These are phyloP conservation scores for Vitis hybrid DNA, from an alignment of 177 flowering plant species.

Conservation along the genomic window DNA sequence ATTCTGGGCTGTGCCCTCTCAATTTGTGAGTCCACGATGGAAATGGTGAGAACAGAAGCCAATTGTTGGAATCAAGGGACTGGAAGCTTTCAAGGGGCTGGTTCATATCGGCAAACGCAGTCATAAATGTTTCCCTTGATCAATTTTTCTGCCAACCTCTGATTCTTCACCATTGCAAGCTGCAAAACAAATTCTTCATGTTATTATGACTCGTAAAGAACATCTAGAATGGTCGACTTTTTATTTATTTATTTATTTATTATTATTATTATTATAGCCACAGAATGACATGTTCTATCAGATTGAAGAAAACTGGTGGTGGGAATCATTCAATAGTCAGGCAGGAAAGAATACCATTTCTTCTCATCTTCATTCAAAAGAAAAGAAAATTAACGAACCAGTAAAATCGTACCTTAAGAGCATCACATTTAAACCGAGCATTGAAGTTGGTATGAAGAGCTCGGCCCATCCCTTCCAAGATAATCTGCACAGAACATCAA, in stretches of 20 bases:
- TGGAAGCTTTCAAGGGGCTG: slow-evolving; percentile 29
- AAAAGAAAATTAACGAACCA: not conserved
- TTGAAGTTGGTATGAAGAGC: slow-evolving; percentile 95
- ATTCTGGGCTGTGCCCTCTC: no score
- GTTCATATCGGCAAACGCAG: slow-evolving; percentile 89
- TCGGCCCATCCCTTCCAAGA: slow-evolving; percentile 99
- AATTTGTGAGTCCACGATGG: no score
- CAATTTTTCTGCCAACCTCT: slow-evolving; percentile 88
- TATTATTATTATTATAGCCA: no score
- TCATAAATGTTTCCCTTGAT: slow-evolving; percentile 86
- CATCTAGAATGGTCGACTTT: no score
- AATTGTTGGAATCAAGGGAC: no score
- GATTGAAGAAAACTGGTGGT: no score
- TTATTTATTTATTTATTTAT: no score
- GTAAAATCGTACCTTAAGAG: slow-evolving; percentile 63
- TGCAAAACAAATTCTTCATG: slow-evolving; percentile 29
- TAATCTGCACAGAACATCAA: slow-evolving; percentile 45
- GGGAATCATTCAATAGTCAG: no score
- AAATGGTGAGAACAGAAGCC: no score
- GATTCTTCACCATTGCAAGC: slow-evolving; percentile 99
- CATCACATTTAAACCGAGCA: slow-evolving; percentile 84
- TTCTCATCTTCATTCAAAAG: not conserved
- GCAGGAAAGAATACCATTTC: not conserved
- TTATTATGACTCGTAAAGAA: not conserved
- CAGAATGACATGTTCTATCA: no score